Base-by-base conservation (phyloP, 495 filamentous ascomycete genomes). In the Penicillium soppii region DNA sequence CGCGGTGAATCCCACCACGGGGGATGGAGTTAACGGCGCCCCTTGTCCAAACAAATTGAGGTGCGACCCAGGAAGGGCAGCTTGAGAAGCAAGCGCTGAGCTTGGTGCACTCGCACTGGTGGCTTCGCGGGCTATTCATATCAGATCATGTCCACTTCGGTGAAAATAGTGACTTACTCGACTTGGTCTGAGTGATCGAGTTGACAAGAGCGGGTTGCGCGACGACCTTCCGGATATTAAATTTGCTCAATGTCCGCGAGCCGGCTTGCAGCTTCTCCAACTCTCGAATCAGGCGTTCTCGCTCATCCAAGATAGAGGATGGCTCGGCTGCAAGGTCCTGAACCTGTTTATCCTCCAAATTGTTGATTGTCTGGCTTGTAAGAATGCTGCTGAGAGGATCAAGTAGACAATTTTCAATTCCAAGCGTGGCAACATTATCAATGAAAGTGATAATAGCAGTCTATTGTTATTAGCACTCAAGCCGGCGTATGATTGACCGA, bases 381-480 rank as follows among this genome's bases (percentile, higher is more conserved):
- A 74, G 63, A 1, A 72, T 47, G 3, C 22, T 2, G 10, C 54
- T 41, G 0, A 73, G 56, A 21, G 63, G 66, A 2, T 4, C 7
- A 7, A 87, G 63, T 32, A 87, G 72, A 58, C 80, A 81, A 22
- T 73, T 70, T 43, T 88, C 84, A 26, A 85, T 78, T 3, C 76
- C 84, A 32, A 84, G 69, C 4, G 73, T 75, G 13, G 78, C 71
- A 21, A 87, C 53, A 36, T 87, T 81, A 30, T 89, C 82, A n/a
- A 84, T 64, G 58, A 89, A 85, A 0, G 72, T 75, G 52, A 79
- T 73, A 44, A 84, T 59, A 0, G 84, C 77, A 56, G 81, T 77
- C 85, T 86, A 49, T 16, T 16, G 7, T 35, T 5, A 23, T 38
- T 15, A 51, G 29, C 12, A 46, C 10, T 8, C 22, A 33, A 13